Evolutionary conservation across 2,329 filamentous ascomycete species (phyloP).

Genomic region (Penicillium janthinellum): DNA sequence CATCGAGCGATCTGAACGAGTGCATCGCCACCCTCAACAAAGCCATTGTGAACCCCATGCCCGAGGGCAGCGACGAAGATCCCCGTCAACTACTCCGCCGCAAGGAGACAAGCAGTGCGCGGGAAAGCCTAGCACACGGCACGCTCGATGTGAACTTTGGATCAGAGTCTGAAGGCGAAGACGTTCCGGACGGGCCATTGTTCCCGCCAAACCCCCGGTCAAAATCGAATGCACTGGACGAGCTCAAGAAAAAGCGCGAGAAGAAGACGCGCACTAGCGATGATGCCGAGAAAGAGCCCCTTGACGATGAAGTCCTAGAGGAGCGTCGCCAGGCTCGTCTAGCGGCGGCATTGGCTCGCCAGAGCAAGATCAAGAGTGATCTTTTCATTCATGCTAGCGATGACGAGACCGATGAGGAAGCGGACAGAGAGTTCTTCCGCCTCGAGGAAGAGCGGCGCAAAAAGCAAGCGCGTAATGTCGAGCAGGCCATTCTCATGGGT

Average conservation of each 20-base stretch:
- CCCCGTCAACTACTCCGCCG: constrained; percentile 79
- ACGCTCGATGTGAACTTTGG: constrained; percentile 63
- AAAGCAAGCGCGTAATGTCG: constrained; percentile 54
- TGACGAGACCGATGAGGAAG: constrained; percentile 82
- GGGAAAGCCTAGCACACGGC: constrained; percentile 34
- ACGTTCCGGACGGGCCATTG: constrained; percentile 59
- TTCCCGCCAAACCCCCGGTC: constrained; percentile 62
- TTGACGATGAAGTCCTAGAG: constrained; percentile 62
- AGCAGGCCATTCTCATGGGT: constrained; percentile 50
- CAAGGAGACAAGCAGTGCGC: constrained; percentile 54
- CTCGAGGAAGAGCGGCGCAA: constrained; percentile 69
- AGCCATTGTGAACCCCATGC: constrained; percentile 75
- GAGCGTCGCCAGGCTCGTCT: constrained; percentile 64
- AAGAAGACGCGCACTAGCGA: constrained; percentile 52
- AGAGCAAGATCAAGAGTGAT: constrained; percentile 78
- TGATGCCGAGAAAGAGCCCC: constrained; percentile 53
- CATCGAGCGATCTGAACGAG: constrained; percentile 67
- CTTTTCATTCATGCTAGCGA: constrained; percentile 81
- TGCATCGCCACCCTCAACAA: constrained; percentile 72
- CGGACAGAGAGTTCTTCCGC: constrained; percentile 73
- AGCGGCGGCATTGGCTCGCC: constrained; percentile 73
- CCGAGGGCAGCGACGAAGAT: constrained; percentile 72
- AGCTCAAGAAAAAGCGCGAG: constrained; percentile 63
- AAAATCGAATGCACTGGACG: constrained; percentile 56
- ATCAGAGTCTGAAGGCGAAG: constrained; percentile 67